These are phyloP conservation scores for Globisporangium ultimum DNA, from an alignment of 352 stramenopile species.

Conservation along the genomic window DNA sequence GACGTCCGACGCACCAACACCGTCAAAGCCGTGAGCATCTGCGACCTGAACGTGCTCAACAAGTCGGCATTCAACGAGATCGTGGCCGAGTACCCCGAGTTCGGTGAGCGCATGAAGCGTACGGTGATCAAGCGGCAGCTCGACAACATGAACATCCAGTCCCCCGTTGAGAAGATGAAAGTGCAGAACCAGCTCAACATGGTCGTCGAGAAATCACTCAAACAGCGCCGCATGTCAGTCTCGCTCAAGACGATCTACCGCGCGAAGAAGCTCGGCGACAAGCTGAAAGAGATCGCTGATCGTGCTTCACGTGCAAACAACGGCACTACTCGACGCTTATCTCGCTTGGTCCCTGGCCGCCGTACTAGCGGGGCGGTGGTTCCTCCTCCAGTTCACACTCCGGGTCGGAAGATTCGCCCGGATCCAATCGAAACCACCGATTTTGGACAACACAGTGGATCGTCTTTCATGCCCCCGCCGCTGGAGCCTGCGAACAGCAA, in stretches of 20 bases:
- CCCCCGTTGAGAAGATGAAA: slow-evolving; percentile 64
- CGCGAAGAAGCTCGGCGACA: slow-evolving; percentile 75
- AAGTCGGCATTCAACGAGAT: slow-evolving; percentile 82
- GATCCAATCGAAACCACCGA: neutral
- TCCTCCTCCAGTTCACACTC: neutral
- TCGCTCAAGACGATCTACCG: slow-evolving; percentile 75
- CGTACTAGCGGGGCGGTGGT: neutral
- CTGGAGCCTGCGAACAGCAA: neutral
- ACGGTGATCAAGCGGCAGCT: slow-evolving; percentile 80
- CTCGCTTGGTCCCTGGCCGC: slow-evolving; percentile 10
- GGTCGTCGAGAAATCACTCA: slow-evolving; percentile 78
- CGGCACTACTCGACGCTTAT: slow-evolving; percentile 22
- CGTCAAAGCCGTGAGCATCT: slow-evolving; percentile 74
- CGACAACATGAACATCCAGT: slow-evolving; percentile 86
- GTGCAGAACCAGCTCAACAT: slow-evolving; percentile 74
- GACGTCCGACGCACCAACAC: slow-evolving; percentile 78
- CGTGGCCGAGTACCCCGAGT: slow-evolving; percentile 72
- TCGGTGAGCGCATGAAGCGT: slow-evolving; percentile 77
- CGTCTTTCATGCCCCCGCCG: neutral
- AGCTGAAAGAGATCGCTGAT: slow-evolving; percentile 81
- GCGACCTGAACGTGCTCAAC: slow-evolving; percentile 75
- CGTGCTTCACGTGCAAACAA: slow-evolving; percentile 23
- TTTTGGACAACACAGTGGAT: neutral
- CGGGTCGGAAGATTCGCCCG: neutral
- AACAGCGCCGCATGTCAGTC: slow-evolving; percentile 64